Percentiles rank a stretch among this genome's conserved stretches.
Evolutionary conservation across 2,329 filamentous ascomycete genomes (phyloP).

Genomic region (Metarhizium robertsii): DNA sequence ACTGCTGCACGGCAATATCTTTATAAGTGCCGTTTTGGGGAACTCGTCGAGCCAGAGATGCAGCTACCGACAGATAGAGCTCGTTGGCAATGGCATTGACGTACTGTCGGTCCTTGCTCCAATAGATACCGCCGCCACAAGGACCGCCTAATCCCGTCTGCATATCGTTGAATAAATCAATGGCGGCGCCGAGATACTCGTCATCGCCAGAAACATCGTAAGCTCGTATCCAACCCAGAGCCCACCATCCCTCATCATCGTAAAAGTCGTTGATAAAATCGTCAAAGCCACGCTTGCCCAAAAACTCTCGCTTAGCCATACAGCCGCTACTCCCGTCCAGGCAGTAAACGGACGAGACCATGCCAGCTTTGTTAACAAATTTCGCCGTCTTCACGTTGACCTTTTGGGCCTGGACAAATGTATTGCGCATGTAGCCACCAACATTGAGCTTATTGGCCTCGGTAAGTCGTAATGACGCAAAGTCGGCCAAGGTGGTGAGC

Average conservation of each 20-base stretch:
- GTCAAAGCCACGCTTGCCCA: conserved; percentile 21
- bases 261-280: conserved; percentile 44
- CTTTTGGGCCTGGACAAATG: conserved; percentile 35
- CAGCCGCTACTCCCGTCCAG: conserved; percentile 18
- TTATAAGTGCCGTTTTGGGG: conserved; percentile 31
- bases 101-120: conserved; percentile 41
- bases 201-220: conserved; percentile 43
- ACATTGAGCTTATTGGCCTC: conserved; percentile 29
- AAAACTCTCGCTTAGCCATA: conserved; percentile 24
- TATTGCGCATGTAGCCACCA: conserved; percentile 31
- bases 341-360: conserved; percentile 29
- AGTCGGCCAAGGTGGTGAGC: conserved; percentile 53
- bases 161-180: conserved; percentile 47
- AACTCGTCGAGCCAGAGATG: conserved; percentile 42
- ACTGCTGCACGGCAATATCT: conserved; percentile 38
- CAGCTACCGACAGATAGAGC: conserved; percentile 44
- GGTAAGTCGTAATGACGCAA: conserved; percentile 24
- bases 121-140: conserved; percentile 47
- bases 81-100: conserved; percentile 51
- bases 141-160: conserved; percentile 34
- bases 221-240: conserved; percentile 45
- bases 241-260: conserved; percentile 59
- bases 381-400: conserved; percentile 28
- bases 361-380: conserved; percentile 23
- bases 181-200: conserved; percentile 44